phyloP scores from a whole-genome alignment of 2,329 filamentous ascomycete species.

The Kalaharituber pfeilii region DNA sequence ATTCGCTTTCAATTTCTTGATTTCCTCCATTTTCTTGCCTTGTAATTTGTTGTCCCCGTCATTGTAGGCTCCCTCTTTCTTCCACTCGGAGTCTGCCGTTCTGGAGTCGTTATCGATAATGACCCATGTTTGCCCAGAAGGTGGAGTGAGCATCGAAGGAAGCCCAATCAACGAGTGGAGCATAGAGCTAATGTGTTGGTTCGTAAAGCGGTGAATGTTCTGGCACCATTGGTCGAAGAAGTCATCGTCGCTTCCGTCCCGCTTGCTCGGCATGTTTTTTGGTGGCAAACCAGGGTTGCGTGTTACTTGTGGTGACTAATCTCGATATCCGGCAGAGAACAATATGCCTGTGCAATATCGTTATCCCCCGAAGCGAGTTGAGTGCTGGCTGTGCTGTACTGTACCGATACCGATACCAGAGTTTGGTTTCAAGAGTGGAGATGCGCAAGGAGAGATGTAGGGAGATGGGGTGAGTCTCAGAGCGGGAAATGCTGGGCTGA shows the following conservation, averaged over 20 bases:
- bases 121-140: constrained; percentile 16
- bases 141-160: constrained; percentile 20
- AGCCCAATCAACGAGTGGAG: constrained; percentile 22
- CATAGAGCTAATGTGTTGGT: constrained; percentile 19
- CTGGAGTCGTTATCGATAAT: constrained; percentile 12
- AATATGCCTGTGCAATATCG: too few relatives aligned
- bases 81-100: not conserved
- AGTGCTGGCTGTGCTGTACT: too few relatives aligned
- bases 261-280: not conserved
- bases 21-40: not conserved
- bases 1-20: not conserved
- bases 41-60: not conserved
- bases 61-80: not conserved
- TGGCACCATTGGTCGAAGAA: constrained; percentile 12
- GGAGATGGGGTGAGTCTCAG: too few relatives aligned
- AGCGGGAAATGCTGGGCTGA: too few relatives aligned
- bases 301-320: too few relatives aligned
- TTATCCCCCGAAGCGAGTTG: too few relatives aligned
- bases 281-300: too few relatives aligned
- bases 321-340: too few relatives aligned
- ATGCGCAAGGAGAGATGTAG: too few relatives aligned
- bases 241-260: constrained; percentile 7
- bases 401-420: too few relatives aligned
- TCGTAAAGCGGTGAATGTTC: constrained; percentile 20
- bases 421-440: too few relatives aligned